Conservation (phyloP, 140 eudicot genomes). For the Anethum foeniculum region DNA sequence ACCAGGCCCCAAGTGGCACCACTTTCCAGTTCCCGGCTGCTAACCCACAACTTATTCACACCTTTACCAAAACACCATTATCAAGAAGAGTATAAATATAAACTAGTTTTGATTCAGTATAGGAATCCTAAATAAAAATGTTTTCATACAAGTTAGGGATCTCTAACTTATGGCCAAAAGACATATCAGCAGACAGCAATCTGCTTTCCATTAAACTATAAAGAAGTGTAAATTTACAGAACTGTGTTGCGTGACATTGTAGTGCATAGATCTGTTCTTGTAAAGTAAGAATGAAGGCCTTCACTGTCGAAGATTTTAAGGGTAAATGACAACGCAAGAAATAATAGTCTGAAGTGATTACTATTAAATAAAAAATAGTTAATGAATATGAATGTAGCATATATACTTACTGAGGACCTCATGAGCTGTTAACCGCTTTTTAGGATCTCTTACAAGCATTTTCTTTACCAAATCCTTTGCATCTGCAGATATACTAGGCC, state of each 20-base stretch:
- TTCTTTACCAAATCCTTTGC: slow-evolving; percentile 84
- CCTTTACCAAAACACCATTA: background rate
- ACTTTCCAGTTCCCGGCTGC: background rate
- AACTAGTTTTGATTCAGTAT: background rate
- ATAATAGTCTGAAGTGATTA: background rate
- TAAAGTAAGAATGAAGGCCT: background rate
- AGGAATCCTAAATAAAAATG: background rate
- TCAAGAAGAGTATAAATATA: background rate
- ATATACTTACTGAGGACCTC: slow-evolving; percentile 82
- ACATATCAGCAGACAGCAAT: background rate
- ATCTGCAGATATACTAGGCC: slow-evolving; percentile 87
- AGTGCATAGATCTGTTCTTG: background rate
- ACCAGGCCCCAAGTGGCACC: background rate
- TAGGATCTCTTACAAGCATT: slow-evolving; percentile 90
- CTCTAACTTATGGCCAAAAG: background rate
- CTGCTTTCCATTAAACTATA: background rate
- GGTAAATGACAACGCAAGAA: background rate
- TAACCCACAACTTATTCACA: background rate
- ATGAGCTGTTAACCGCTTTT: slow-evolving; percentile 72
- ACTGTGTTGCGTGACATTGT: background rate
- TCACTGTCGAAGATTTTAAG: background rate
- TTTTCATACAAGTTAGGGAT: background rate
- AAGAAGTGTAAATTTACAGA: background rate
- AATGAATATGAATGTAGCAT: background rate
- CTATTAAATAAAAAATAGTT: background rate